Conservation (phyloP, 352 stramenopile species). For the Phytophthora megakarya region DNA sequence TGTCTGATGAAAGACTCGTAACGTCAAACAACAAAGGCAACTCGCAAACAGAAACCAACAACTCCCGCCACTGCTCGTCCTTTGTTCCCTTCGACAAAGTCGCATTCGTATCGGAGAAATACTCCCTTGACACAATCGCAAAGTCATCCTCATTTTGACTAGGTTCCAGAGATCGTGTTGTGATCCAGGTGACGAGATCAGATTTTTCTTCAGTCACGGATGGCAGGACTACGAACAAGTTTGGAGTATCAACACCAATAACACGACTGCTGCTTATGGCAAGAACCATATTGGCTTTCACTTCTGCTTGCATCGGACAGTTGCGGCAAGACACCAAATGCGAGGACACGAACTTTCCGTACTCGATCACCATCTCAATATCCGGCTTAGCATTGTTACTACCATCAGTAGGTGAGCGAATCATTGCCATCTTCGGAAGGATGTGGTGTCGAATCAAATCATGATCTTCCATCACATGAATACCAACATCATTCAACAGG, state of each 20-base stretch:
- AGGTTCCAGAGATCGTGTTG: constrained; percentile 11
- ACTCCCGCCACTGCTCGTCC: constrained; percentile 34
- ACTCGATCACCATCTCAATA: constrained; percentile 24
- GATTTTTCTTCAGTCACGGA: constrained; percentile 27
- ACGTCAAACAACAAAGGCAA: constrained; percentile 48
- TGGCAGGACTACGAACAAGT: constrained; percentile 42
- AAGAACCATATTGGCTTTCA: constrained; percentile 40
- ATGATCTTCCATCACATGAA: constrained; percentile 72
- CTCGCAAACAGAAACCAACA: constrained; percentile 52
- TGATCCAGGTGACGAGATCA: constrained; percentile 36
- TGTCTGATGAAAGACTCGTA: constrained; percentile 15
- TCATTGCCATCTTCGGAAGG: constrained; percentile 44
- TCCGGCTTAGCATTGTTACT: constrained; percentile 3
- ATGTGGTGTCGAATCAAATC: constrained; percentile 75
- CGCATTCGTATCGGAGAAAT: constrained; percentile 16
- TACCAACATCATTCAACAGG: constrained; percentile 51
- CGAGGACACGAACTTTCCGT: constrained; percentile 40
- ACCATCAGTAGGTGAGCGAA: constrained; percentile 4
- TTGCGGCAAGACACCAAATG: constrained; percentile 39
- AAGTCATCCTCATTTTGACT: constrained; percentile 3
- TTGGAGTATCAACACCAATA: constrained; percentile 4
- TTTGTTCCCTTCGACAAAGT: not conserved
- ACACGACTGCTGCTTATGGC: constrained; percentile 33
- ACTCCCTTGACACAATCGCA: constrained; percentile 24
- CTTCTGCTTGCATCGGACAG: constrained; percentile 34